Evolutionary conservation across 2,329 filamentous ascomycete species (phyloP).

Genomic region (Paecilomyces formosus): DNA sequence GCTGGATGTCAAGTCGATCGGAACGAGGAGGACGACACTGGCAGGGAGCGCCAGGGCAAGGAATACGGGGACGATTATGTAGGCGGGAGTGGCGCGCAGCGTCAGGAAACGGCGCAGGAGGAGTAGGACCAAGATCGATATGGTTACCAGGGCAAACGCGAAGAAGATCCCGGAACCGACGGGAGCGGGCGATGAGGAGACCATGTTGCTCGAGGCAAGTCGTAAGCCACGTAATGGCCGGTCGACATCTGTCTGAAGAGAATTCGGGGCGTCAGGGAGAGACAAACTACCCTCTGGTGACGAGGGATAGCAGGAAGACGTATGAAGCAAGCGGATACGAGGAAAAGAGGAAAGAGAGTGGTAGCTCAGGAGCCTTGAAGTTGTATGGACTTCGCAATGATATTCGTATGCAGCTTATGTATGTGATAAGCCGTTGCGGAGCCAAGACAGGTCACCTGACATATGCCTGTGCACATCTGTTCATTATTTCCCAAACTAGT

Average conservation of each 20-base stretch:
- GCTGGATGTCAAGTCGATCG: conserved; percentile 88
- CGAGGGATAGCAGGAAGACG: background rate
- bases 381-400: background rate
- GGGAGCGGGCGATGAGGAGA: conserved; percentile 39
- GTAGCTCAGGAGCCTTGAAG: background rate
- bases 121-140: conserved; percentile 70
- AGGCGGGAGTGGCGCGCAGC: conserved; percentile 80
- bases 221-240: background rate
- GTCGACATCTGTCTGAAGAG: background rate
- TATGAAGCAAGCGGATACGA: background rate
- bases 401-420: background rate
- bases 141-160: conserved; percentile 60
- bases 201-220: conserved; percentile 3
- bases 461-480: background rate
- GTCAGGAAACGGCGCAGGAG: conserved; percentile 86
- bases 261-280: background rate
- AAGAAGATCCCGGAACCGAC: conserved; percentile 77
- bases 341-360: background rate
- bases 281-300: background rate
- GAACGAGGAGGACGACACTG: conserved; percentile 83
- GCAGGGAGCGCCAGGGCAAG: conserved; percentile 90
- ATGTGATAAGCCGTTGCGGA: background rate
- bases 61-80: conserved; percentile 86
- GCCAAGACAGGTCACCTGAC: background rate
- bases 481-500: background rate